Base-by-base conservation (phyloP, 1,139 yeast species). In the Geotrichum phurueaensis region DNA sequence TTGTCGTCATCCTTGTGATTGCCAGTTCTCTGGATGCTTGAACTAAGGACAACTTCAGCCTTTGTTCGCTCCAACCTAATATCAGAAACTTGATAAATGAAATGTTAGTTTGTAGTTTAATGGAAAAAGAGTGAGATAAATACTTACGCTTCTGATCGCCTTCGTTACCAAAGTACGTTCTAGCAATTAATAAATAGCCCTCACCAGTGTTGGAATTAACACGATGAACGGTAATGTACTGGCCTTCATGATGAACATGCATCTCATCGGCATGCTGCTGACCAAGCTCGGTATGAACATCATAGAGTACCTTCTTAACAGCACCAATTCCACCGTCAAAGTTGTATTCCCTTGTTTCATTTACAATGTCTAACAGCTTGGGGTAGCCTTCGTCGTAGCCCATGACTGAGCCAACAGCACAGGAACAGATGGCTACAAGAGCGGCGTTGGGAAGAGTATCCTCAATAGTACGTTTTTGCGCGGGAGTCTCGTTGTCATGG, bases 361-460 rank as follows among this genome's bases (percentile, higher is more conserved):
- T 75, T n/a, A 94, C 99, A 56, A 94, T 86, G 70, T 91, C 86
- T 55, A 94, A 77, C 51, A 90, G 77, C 51, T 82, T 78, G 3
- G 98, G 97, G 71, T 86, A 94, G 59, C 92, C 83, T 74, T 94
- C 99, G 71, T 94, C 99, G 69, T 84, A 91, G 20, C 99, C 99
- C 75, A 89, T 87, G 0, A 91, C 96, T 0, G 97, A 87, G 0
- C 99, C 99, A 61, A 91, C 87, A 1, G 97, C 97, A 60, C 96
- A 89, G 0, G 96, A 86, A 67, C 98, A 92, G 73, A 94, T 84
- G 0, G 98, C 86, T 3, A 94, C 98, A 60, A 94, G 78, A 0
- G 97, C 99, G 2, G 97, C 97, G 67, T 87, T 94, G n/a, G 97
- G 96, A 57, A 94, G 78, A 0, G 98, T 91, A 70, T 94, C 99